These are phyloP conservation scores for Populus pruinosa DNA, from an alignment of 345 rosid species.

Conservation along the genomic window DNA sequence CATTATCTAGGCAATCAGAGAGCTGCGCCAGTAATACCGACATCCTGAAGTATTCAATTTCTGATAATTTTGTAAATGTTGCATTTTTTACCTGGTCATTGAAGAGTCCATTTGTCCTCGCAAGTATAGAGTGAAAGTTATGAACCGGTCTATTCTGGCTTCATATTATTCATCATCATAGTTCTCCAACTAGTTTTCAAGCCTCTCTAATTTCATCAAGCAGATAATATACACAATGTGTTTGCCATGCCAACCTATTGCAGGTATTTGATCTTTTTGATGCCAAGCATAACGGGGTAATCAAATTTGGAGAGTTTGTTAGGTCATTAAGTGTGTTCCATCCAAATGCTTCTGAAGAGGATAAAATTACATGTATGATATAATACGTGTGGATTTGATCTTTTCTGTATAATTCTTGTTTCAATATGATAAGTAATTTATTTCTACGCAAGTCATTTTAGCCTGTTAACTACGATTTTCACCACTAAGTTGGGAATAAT, in stretches of 20 bases:
- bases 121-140: neutral
- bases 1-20: neutral
- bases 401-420: neutral
- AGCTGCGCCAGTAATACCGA: neutral
- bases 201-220: neutral
- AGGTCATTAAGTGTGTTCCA: conserved; percentile 64
- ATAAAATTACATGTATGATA: conserved; percentile 52
- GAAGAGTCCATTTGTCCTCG: neutral
- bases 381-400: neutral
- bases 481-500: neutral
- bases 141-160: neutral
- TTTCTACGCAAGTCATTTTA: neutral
- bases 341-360: conserved; percentile 46
- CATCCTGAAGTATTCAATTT: no score
- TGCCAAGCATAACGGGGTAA: conserved; percentile 52
- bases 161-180: neutral
- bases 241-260: conserved; percentile 13
- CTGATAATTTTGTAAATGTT: neutral
- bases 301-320: conserved; percentile 72
- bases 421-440: neutral
- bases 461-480: neutral
- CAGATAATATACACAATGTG: neutral
- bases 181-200: neutral
- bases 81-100: neutral
- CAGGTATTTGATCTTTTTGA: conserved; percentile 68